These are phyloP conservation scores for Globisporangium paddicum DNA, from an alignment of 352 stramenopile species.

Conservation along the genomic window DNA sequence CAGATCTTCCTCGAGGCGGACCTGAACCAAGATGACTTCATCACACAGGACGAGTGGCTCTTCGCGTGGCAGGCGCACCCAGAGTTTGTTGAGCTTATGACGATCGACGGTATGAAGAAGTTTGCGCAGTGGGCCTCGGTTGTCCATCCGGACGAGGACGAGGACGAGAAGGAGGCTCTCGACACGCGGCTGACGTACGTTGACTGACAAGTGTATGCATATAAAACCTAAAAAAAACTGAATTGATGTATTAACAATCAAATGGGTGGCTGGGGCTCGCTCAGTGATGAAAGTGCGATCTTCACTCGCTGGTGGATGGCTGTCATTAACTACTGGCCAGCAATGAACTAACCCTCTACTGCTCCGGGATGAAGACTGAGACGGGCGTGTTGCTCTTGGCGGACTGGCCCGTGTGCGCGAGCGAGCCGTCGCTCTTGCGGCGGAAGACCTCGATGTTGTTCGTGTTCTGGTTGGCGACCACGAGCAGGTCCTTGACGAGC, in stretches of 20 bases:
- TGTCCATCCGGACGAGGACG: slow-evolving; percentile 28
- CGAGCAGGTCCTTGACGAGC: slow-evolving; percentile 9
- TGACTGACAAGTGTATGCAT: no score
- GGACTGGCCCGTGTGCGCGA: slow-evolving; percentile 9
- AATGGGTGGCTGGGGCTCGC: background rate
- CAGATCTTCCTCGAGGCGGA: slow-evolving; percentile 80
- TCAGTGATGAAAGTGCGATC: background rate
- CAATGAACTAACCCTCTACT: background rate
- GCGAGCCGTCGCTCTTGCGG: slow-evolving; percentile 11
- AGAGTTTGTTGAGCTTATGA: slow-evolving; percentile 81
- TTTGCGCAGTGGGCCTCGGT: slow-evolving; percentile 74
- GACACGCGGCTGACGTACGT: slow-evolving; percentile 60
- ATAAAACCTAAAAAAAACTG: no score
- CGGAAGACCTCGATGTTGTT: slow-evolving; percentile 17
- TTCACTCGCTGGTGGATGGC: background rate
- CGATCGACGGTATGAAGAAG: slow-evolving; percentile 84
- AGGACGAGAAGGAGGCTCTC: slow-evolving; percentile 22
- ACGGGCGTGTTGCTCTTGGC: slow-evolving; percentile 12
- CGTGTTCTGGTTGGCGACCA: slow-evolving; percentile 24
- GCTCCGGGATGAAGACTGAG: slow-evolving; percentile 7
- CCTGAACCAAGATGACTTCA: slow-evolving; percentile 75
- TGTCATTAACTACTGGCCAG: background rate
- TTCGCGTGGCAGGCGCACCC: slow-evolving; percentile 73
- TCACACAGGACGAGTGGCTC: slow-evolving; percentile 78
- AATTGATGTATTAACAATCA: no score